These are phyloP conservation scores for Microcyclospora tardicrescens DNA, from an alignment of 2,329 filamentous ascomycete species.

Conservation along the genomic window DNA sequence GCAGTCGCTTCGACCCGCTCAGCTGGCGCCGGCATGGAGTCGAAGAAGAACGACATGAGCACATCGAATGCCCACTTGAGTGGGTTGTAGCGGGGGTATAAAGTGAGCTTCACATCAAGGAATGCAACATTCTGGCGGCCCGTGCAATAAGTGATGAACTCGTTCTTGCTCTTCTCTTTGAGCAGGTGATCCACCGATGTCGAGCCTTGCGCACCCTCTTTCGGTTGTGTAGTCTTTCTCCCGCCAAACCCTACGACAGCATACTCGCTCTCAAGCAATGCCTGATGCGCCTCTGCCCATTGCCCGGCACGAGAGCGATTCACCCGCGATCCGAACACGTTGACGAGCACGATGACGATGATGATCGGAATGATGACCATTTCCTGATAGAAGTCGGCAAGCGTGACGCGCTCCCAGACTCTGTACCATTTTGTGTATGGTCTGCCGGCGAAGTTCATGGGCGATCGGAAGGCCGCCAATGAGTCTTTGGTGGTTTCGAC, in stretches of 20 bases:
- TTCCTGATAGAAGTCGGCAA: conserved; percentile 78
- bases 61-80: conserved; percentile 53
- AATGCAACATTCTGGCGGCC: conserved; percentile 90
- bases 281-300: conserved; percentile 67
- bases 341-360: conserved; percentile 59
- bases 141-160: conserved; percentile 78
- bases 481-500: conserved; percentile 26
- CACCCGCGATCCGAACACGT: conserved; percentile 64
- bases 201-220: conserved; percentile 21
- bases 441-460: conserved; percentile 27
- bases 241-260: conserved; percentile 70
- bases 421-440: conserved; percentile 96
- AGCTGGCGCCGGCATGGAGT: conserved; percentile 53
- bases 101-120: conserved; percentile 67
- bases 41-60: conserved; percentile 62
- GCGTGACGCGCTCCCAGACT: conserved; percentile 76
- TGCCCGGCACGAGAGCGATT: conserved; percentile 70
- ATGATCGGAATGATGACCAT: conserved; percentile 68
- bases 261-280: conserved; percentile 66
- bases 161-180: conserved; percentile 76
- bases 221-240: conserved; percentile 29
- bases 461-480: conserved; percentile 2
- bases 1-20: conserved; percentile 66
- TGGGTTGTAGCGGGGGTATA: conserved; percentile 83
- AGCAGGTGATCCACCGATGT: conserved; percentile 47